Evolutionary conservation across 331 rosid genomes (phyloP).

Genomic region (Cucumis variabilis): DNA sequence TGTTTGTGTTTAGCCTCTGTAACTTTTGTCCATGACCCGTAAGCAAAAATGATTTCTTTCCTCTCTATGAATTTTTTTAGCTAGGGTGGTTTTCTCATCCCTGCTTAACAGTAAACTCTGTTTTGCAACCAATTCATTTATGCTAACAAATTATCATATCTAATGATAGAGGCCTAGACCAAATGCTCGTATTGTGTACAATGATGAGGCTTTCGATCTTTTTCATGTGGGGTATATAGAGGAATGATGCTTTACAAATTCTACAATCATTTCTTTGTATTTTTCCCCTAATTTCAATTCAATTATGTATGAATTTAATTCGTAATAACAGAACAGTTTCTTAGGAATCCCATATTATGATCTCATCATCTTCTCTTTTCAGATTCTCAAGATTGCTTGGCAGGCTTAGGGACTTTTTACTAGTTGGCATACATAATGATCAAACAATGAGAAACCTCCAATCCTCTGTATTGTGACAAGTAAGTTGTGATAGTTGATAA

Average conservation of each 20-base stretch:
- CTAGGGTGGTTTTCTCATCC: constrained; percentile 19
- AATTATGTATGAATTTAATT: too few relatives aligned
- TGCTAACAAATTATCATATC: constrained; percentile 31
- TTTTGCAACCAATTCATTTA: not conserved
- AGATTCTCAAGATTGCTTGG: too few relatives aligned
- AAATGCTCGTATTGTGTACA: constrained; percentile 89
- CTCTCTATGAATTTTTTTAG: not conserved
- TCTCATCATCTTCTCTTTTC: too few relatives aligned
- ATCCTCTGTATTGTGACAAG: too few relatives aligned
- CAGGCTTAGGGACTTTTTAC: too few relatives aligned
- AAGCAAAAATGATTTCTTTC: constrained; percentile 10
- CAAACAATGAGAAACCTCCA: too few relatives aligned
- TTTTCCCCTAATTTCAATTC: too few relatives aligned
- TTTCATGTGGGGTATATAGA: constrained; percentile 98
- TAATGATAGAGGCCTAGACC: constrained; percentile 88
- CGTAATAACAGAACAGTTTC: too few relatives aligned
- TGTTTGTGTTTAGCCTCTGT: not conserved
- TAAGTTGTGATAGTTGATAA: too few relatives aligned
- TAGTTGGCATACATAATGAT: too few relatives aligned
- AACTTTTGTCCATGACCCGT: not conserved
- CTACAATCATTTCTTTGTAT: too few relatives aligned
- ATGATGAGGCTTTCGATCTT: constrained; percentile 99
- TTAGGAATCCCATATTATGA: too few relatives aligned
- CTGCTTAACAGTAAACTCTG: not conserved
- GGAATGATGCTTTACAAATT: constrained; percentile 47